phyloP scores from a whole-genome alignment of 192 early-diverging fungal genomes.

The Linnemannia hyalina region DNA sequence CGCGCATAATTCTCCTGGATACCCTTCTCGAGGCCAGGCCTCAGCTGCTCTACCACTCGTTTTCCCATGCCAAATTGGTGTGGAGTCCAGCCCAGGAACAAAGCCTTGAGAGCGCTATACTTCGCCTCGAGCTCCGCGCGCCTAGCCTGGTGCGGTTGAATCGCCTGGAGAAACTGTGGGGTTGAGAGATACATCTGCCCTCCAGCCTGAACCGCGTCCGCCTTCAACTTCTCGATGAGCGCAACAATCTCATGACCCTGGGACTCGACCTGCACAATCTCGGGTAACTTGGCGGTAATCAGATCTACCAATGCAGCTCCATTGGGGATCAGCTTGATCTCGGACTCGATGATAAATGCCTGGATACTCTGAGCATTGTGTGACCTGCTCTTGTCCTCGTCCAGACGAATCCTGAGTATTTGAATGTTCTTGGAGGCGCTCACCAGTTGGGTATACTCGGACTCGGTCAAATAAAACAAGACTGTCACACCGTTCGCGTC shows the following conservation, averaged over 20 bases:
- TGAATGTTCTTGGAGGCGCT: constrained; percentile 16
- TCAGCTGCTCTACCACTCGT: background rate
- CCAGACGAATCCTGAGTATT: background rate
- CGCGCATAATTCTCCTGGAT: background rate
- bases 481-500: background rate
- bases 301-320: background rate
- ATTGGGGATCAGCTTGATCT: background rate
- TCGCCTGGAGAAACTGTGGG: constrained; percentile 12
- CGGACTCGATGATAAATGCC: background rate
- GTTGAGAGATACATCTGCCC: background rate
- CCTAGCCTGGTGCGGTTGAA: constrained; percentile 1
- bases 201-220: background rate
- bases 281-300: background rate
- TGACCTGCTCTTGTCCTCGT: background rate
- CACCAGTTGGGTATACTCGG: background rate
- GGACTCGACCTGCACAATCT: background rate
- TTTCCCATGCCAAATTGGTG: background rate
- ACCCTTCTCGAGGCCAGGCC: background rate
- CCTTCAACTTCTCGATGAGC: background rate
- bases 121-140: constrained; percentile 8
- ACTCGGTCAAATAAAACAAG: background rate
- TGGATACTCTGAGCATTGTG: background rate
- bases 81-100: background rate
- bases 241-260: background rate
- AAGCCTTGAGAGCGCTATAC: background rate